Conservation (phyloP, 495 filamentous ascomycete species). For the Neurospora sp. region DNA sequence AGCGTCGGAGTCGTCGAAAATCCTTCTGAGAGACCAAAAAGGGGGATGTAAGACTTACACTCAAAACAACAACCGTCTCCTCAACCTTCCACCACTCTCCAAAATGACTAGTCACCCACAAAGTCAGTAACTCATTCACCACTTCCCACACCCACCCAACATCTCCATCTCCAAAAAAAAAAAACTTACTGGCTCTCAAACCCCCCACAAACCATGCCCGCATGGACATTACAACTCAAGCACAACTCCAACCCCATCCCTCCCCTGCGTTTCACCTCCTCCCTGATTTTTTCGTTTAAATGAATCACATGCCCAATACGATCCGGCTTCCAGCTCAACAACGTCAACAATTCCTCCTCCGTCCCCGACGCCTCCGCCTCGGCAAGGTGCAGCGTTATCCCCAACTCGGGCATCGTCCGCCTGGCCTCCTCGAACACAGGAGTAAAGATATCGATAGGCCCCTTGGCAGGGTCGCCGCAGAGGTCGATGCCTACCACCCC, state of each 20-base stretch:
- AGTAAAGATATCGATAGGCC: slow-evolving; percentile 46
- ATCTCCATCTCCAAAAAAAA: slow-evolving; percentile 1
- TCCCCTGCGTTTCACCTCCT: slow-evolving; percentile 39
- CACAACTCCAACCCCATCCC: slow-evolving; percentile 63
- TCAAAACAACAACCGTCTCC: slow-evolving; percentile 25
- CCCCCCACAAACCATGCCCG: slow-evolving; percentile 57
- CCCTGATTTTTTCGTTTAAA: slow-evolving; percentile 46
- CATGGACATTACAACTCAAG: slow-evolving; percentile 71
- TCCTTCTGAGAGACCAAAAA: neutral
- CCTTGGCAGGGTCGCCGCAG: slow-evolving; percentile 63
- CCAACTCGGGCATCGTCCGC: slow-evolving; percentile 5
- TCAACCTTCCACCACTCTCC: slow-evolving; percentile 29
- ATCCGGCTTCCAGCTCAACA: slow-evolving; percentile 58
- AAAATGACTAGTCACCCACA: slow-evolving; percentile 16
- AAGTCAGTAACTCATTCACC: neutral
- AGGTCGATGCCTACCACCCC: slow-evolving; percentile 68
- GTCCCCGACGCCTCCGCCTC: slow-evolving; percentile 47
- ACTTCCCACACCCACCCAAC: neutral
- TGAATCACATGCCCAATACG: slow-evolving; percentile 75
- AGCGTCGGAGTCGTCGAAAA: neutral
- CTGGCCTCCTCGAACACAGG: slow-evolving; percentile 48
- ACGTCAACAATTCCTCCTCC: slow-evolving; percentile 45
- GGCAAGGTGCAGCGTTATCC: slow-evolving; percentile 70
- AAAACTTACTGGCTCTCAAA: slow-evolving; percentile 49
- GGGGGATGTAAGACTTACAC: slow-evolving; percentile 17